phyloP scores from a whole-genome alignment of 202 grass and related monocot genomes.

The Eragrostis tef region DNA sequence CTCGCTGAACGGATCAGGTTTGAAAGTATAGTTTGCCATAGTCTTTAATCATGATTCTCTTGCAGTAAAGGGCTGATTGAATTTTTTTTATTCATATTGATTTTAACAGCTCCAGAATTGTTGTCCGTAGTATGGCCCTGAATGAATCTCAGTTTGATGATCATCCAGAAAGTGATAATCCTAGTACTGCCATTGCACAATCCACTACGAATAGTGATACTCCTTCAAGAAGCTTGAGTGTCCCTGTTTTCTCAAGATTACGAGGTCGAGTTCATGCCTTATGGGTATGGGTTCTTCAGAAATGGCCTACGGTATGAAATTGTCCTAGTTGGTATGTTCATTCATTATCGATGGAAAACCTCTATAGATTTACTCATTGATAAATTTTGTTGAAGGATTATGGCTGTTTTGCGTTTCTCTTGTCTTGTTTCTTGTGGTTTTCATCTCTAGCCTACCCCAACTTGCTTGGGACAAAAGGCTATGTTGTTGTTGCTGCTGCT shows the following conservation, averaged over 20 bases:
- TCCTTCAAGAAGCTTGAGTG: constrained; percentile 47
- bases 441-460: too few species aligned
- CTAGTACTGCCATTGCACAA: constrained; percentile 44
- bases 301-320: constrained; percentile 78
- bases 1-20: constrained; percentile 95
- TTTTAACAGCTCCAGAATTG: constrained; percentile 86
- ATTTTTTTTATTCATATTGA: constrained; percentile 17
- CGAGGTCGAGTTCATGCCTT: constrained; percentile 59
- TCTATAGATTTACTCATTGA: constrained; percentile 18
- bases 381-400: background rate
- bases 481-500: too few species aligned
- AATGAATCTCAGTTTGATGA: constrained; percentile 67
- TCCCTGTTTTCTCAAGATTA: constrained; percentile 59
- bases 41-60: constrained; percentile 13
- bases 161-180: constrained; percentile 50
- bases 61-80: constrained; percentile 27
- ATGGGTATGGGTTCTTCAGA: constrained; percentile 73
- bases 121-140: constrained; percentile 77
- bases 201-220: constrained; percentile 38
- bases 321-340: constrained; percentile 13
- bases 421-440: too few species aligned
- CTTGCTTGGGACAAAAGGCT: too few species aligned
- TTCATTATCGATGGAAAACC: constrained; percentile 20
- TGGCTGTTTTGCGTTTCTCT: background rate
- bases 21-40: constrained; percentile 1